Percentiles rank a stretch among this genome's conserved stretches.
Evolutionary conservation across 2,329 filamentous ascomycete species (phyloP).

Genomic region (Fusarium sp.): DNA sequence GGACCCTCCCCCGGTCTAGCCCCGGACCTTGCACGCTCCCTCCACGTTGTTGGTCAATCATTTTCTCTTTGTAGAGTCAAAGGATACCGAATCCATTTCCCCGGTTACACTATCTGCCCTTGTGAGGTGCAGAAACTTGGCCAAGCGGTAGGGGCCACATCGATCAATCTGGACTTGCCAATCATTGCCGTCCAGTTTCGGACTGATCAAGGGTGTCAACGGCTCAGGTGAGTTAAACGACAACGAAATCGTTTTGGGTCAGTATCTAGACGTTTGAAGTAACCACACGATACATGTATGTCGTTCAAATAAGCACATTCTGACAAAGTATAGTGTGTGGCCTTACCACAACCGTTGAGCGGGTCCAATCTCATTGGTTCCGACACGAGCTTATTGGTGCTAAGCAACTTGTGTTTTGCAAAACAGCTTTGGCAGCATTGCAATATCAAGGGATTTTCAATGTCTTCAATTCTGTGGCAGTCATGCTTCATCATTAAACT

Average conservation of each 20-base stretch:
- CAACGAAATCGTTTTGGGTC: neutral
- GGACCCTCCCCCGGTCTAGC: constrained; percentile 24
- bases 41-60: constrained; percentile 43
- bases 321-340: constrained; percentile 5
- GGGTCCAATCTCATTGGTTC: constrained; percentile 14
- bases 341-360: constrained; percentile 6
- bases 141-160: constrained; percentile 8
- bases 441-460: neutral
- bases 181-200: constrained; percentile 2
- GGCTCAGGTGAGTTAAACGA: neutral
- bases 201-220: constrained; percentile 1
- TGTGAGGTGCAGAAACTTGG: constrained; percentile 18
- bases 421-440: neutral
- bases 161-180: constrained; percentile 14
- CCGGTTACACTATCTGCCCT: constrained; percentile 45
- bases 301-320: constrained; percentile 16
- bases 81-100: constrained; percentile 44
- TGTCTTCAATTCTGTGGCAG: neutral
- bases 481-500: constrained; percentile 1
- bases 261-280: neutral
- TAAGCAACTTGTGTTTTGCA: neutral
- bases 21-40: constrained; percentile 20
- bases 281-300: neutral
- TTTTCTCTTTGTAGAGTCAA: constrained; percentile 28
- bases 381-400: neutral